Percentiles rank a stretch among this genome's conserved stretches.
These are phyloP conservation scores for Polytrichum commune DNA, from an alignment of 225 moss, liverwort and hornwort genomes.

Conservation along the genomic window DNA sequence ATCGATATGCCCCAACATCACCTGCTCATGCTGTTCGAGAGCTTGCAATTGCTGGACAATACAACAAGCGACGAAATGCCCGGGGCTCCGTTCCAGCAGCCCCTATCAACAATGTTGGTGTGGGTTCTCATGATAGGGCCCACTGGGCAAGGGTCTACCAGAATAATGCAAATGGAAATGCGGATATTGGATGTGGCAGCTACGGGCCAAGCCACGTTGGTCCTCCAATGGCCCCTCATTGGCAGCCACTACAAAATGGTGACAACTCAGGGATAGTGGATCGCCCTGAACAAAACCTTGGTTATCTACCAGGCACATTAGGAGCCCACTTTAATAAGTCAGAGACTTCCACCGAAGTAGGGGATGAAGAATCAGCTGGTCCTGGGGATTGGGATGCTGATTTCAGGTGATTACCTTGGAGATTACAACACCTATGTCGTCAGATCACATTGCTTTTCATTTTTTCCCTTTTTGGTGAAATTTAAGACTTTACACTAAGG, in stretches of 20 bases:
- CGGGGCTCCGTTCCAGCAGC: constrained; percentile 13
- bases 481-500: no score
- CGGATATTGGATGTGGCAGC: constrained; percentile 24
- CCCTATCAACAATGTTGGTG: constrained; percentile 24
- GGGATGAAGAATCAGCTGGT: constrained; percentile 46
- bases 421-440: no score
- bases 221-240: constrained; percentile 27
- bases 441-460: no score
- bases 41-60: constrained; percentile 16
- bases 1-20: constrained; percentile 36
- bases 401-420: constrained; percentile 31
- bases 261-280: constrained; percentile 31
- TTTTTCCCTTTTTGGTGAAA: no score
- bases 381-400: constrained; percentile 52
- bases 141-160: constrained; percentile 41
- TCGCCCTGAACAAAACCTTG: constrained; percentile 23
- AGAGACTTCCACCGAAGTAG: constrained; percentile 46
- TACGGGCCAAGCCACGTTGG: constrained; percentile 29
- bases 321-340: constrained; percentile 35
- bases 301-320: constrained; percentile 26
- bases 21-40: constrained; percentile 40
- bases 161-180: constrained; percentile 42
- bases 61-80: constrained; percentile 41
- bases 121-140: constrained; percentile 26
- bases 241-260: constrained; percentile 26